Base-by-base conservation (phyloP, 1,284 basidiomycete species). In the Amylostereum areolatum region DNA sequence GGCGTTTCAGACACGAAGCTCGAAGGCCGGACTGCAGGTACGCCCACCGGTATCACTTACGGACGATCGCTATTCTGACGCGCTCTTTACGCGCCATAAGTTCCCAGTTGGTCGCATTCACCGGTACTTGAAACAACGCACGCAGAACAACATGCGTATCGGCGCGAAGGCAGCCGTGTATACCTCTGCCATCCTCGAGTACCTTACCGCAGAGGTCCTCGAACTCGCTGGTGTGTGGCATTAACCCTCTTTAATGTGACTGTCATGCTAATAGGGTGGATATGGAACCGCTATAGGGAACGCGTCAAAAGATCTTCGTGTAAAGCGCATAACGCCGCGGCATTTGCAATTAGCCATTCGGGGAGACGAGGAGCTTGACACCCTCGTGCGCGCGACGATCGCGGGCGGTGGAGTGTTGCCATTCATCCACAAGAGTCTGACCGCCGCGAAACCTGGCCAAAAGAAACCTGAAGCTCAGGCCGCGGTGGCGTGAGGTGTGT, bases 271-370 rank as follows among this genome's bases (percentile, higher is more conserved):
- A 9, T 29, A 27, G 29, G 36, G 2, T 37, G 11, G 5, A 30
- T 44, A 32, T 34, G 5, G 2, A 11, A 5, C 28, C 33, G 31
- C 18, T n/a, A 9, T 10, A 92, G 95, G 95, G 39, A 98, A 98
- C 68, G 95, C 95, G 27, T 95, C 94, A 8, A 97, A 97, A 66
- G 95, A 98, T 72, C 78, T 97, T 35, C 83, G 89, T 48, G 92
- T 97, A 41, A 97, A 97, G 72, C 91, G 96, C 66, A 97, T 98
- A 67, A 97, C 92, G 0, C 95, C 95, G 24, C 89, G 92, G 57
- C 92, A 95, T 69, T 68, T 95, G 58, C 92, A 95, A 66, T 80
- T 94, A 29, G 92, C 95, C 32, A 97, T 98, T 59, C 90, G 95
- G 55, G 95, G 95, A 46, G 96, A 98, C 67, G 94, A 97, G 65